Evolutionary conservation across 805 yeast genomes (phyloP).

Genomic region (Pichia rugopelliculosa): DNA sequence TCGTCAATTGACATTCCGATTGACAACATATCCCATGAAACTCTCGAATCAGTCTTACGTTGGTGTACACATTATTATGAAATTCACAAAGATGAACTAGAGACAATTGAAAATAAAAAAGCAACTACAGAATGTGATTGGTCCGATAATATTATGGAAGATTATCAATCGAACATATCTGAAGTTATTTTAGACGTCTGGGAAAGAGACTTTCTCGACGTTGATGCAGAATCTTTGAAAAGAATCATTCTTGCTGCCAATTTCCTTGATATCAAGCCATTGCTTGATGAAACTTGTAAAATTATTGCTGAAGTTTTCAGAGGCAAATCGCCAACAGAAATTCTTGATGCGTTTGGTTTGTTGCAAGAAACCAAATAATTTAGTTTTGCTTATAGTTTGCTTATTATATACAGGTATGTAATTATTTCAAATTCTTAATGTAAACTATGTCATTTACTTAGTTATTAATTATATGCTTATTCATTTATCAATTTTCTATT

Average conservation of each 20-base stretch:
- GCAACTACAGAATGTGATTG: not conserved
- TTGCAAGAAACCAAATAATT: not conserved
- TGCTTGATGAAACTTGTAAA: conserved; percentile 64
- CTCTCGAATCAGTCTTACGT: conserved; percentile 6
- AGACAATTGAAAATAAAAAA: not conserved
- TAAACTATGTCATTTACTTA: too few species aligned
- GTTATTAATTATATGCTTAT: too few species aligned
- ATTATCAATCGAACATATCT: conserved; percentile 51
- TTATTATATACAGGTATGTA: too few species aligned
- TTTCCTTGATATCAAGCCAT: conserved; percentile 60
- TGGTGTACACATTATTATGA: conserved; percentile 14
- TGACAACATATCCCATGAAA: conserved; percentile 1
- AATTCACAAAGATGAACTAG: conserved; percentile 1
- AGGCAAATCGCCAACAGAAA: conserved; percentile 66
- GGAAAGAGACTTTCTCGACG: conserved; percentile 85
- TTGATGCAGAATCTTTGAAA: conserved; percentile 74
- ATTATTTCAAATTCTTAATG: too few species aligned
- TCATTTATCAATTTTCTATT: too few species aligned
- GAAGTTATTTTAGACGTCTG: conserved; percentile 47
- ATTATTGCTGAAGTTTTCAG: conserved; percentile 72
- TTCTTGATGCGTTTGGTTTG: conserved; percentile 62
- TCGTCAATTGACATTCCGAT: conserved; percentile 8
- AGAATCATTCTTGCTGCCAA: conserved; percentile 74
- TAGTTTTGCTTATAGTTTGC: too few species aligned
- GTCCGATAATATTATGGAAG: conserved; percentile 41